A percentile compares a stretch with the other conserved stretches of the same genome.
Evolutionary conservation across 1,284 basidiomycete species (phyloP).

Genomic region (Entoloma clypeatum): DNA sequence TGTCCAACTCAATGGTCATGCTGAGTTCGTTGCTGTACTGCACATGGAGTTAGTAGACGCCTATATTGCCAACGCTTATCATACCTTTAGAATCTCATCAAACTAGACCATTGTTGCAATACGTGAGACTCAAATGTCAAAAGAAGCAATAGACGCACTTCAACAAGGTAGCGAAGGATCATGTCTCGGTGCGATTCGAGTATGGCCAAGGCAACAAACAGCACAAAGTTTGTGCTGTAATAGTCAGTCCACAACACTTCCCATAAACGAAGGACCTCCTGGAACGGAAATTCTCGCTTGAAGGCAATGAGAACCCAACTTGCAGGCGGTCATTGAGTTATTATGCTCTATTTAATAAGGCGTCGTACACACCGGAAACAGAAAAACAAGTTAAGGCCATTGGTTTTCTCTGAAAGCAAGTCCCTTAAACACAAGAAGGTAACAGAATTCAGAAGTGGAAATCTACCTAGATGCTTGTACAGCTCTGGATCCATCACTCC

Average conservation of each 20-base stretch:
- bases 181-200: constrained; percentile 93
- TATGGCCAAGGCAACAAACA: constrained; percentile 92
- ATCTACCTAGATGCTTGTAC: constrained; percentile 78
- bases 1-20: constrained; percentile 91
- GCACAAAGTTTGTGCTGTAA: constrained; percentile 84
- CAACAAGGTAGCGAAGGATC: constrained; percentile 88
- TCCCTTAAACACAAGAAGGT: constrained; percentile 5
- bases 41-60: constrained; percentile 8
- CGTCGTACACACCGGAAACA: constrained; percentile 74
- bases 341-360: background rate
- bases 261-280: constrained; percentile 88
- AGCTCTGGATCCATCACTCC: constrained; percentile 92
- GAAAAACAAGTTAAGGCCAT: constrained; percentile 94
- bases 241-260: constrained; percentile 96
- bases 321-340: background rate
- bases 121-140: background rate
- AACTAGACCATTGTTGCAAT: constrained; percentile 47
- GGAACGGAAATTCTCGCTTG: constrained; percentile 93
- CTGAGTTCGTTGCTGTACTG: constrained; percentile 91
- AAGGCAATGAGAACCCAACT: constrained; percentile 88
- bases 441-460: background rate
- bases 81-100: constrained; percentile 82
- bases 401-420: constrained; percentile 69
- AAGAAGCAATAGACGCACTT: constrained; percentile 44
- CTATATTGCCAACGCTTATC: constrained; percentile 15